Percentiles rank a stretch among this genome's conserved stretches.
Evolutionary conservation across 2,329 filamentous ascomycete species (phyloP).

Genomic region (Fusarium anguioides): DNA sequence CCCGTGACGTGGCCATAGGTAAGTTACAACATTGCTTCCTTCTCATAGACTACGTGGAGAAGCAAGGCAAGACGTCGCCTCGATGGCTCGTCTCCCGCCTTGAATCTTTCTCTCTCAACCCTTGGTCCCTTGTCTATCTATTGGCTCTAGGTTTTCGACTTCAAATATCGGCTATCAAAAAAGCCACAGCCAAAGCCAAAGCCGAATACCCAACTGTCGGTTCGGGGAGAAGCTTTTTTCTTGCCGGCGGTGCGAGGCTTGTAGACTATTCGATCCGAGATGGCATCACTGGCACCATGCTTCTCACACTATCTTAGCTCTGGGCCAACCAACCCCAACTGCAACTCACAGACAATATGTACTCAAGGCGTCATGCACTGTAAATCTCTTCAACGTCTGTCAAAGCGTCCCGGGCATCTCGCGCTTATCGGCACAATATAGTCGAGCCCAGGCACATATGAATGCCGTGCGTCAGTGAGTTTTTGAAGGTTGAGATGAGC

Average conservation of each 20-base stretch:
- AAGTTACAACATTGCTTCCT: not conserved
- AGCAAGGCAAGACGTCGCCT: not conserved
- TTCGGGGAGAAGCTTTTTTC: not conserved
- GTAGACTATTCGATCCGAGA: not conserved
- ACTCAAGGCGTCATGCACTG: slow-evolving; percentile 9
- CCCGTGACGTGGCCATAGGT: not conserved
- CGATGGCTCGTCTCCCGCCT: not conserved
- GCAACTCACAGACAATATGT: slow-evolving; percentile 7
- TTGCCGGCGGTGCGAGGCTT: not conserved
- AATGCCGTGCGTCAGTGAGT: slow-evolving; percentile 19
- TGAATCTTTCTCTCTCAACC: too few relatives aligned
- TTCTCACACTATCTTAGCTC: slow-evolving; percentile 8
- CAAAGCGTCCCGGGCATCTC: slow-evolving; percentile 25
- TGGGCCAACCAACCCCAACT: not conserved
- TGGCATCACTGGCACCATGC: slow-evolving; percentile 18
- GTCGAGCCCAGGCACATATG: not conserved
- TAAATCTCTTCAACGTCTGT: slow-evolving; percentile 20
- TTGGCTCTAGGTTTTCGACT: not conserved
- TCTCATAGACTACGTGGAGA: too few relatives aligned
- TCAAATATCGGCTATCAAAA: not conserved
- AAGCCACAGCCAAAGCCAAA: slow-evolving; percentile 3
- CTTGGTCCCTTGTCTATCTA: not conserved
- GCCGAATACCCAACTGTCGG: not conserved
- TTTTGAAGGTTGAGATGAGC: slow-evolving; percentile 8
- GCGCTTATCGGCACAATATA: slow-evolving; percentile 14